These are phyloP conservation scores for Populus tremula DNA, from an alignment of 345 rosid genomes.

Conservation along the genomic window DNA sequence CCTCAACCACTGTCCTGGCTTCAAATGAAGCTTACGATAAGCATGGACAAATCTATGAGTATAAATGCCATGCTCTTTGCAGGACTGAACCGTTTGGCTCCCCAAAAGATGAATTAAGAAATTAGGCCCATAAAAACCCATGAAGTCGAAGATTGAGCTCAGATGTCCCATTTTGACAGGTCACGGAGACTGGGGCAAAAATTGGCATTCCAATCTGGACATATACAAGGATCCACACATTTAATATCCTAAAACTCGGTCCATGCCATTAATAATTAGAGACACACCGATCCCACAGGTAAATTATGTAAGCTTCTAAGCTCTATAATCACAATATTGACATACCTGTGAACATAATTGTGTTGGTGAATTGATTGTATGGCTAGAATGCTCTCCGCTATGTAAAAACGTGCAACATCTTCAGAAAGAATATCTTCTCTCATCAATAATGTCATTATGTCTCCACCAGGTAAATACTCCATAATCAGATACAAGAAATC, in stretches of 20 bases:
- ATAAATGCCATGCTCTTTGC: not conserved
- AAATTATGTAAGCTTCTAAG: not conserved
- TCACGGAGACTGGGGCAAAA: not conserved
- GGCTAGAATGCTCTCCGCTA: slow-evolving; percentile 25
- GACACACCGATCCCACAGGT: not conserved
- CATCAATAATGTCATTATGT: slow-evolving; percentile 97
- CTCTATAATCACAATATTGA: not conserved
- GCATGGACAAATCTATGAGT: not conserved
- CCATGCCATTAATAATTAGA: not conserved
- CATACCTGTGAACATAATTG: slow-evolving; percentile 18
- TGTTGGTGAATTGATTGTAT: slow-evolving; percentile 20
- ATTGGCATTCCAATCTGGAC: not conserved
- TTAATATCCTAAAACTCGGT: not conserved
- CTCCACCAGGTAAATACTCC: slow-evolving; percentile 99
- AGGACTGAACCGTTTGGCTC: not conserved
- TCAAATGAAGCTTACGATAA: not conserved
- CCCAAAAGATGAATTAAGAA: not conserved
- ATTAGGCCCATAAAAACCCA: not conserved
- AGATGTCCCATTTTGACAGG: not conserved
- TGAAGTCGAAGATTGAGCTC: not conserved
- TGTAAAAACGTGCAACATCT: slow-evolving; percentile 85
- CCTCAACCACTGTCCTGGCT: not conserved
- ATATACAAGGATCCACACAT: not conserved
- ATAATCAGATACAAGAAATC: slow-evolving; percentile 90
- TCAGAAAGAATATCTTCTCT: slow-evolving; percentile 93